Evolutionary conservation across 305 asterid genomes (phyloP).

Genomic region (Striga hermonthica): DNA sequence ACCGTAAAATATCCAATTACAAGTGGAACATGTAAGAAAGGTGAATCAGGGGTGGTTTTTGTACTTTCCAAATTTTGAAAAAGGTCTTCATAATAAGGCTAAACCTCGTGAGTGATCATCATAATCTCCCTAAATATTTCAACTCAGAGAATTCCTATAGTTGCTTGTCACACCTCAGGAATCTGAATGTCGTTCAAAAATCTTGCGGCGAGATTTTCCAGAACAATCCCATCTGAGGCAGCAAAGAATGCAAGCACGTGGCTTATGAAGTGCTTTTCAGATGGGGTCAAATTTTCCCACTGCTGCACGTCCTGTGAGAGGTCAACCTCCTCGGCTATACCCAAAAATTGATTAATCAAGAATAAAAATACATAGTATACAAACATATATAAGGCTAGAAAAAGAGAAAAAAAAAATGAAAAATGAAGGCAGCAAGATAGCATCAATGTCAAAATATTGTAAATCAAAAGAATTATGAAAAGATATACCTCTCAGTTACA

Average conservation of each 20-base stretch:
- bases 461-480: too few species aligned
- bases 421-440: too few species aligned
- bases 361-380: not conserved
- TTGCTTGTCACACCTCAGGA: conserved; percentile 58
- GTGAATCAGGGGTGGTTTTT: too few species aligned
- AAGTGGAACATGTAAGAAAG: too few species aligned
- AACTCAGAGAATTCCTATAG: not conserved
- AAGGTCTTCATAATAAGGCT: not conserved
- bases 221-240: conserved; percentile 69
- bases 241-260: conserved; percentile 73
- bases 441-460: too few species aligned
- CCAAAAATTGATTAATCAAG: conserved; percentile 22
- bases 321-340: conserved; percentile 77
- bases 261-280: conserved; percentile 63
- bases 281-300: conserved; percentile 55
- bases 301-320: conserved; percentile 70
- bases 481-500: too few species aligned
- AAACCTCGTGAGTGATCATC: not conserved
- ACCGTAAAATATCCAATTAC: not conserved
- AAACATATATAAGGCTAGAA: too few species aligned
- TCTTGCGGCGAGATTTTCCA: conserved; percentile 72
- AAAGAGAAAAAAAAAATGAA: too few species aligned
- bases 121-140: too few species aligned
- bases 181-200: conserved; percentile 67
- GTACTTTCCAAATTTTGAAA: too few species aligned